Base-by-base conservation (phyloP, 1,139 yeast genomes). In the Geotrichum reessii region DNA sequence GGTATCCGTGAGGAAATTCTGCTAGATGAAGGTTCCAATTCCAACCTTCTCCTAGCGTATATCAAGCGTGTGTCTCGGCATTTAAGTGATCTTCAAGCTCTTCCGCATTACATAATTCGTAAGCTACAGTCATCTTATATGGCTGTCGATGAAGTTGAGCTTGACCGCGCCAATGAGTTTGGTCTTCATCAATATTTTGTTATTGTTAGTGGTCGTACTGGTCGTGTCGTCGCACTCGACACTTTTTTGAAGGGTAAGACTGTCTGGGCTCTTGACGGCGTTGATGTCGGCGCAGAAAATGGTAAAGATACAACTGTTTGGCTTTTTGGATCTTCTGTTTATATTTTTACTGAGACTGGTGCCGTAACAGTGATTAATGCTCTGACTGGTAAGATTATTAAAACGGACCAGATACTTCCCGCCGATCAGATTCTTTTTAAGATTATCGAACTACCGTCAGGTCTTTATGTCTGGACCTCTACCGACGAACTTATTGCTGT, bases 131-230 rank as follows among this genome's bases (percentile, higher is more conserved):
- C 52, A 25, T 47, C 48, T 8, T 37, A n/a, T 37, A 37, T 37
- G 44, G 21, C 47, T 2, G 44, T 40, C 6, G 48, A 49, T 2
- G 52, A 50, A 14, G 28, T 28, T 11, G 53, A 44, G 21, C 31
- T 54, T 12, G 28, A 47, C 12, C 54, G 55, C n/a, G 47, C 53
- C n/a, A 71, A 69, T 47, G 66, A 71, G 24, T 83, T 82, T 72
- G 87, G 87, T 0, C 76, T 81, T 60, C 69, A 74, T 25, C 82
- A 84, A 64, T 68, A 71, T 9, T 67, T 84, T 42, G 72, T 83
- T 1, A 74, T 77, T 0, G 76, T 78, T 1, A 77, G 84, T 0
- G 44, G 44, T 17, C 65, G 66, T 14, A 66, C 68, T 40, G 83
- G 82, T 4, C 73, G 74, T 52, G 61, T 81, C 1, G 70, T 75